Conservation (phyloP, 192 early-diverging fungal species). For the Backusella liffmaniae region DNA sequence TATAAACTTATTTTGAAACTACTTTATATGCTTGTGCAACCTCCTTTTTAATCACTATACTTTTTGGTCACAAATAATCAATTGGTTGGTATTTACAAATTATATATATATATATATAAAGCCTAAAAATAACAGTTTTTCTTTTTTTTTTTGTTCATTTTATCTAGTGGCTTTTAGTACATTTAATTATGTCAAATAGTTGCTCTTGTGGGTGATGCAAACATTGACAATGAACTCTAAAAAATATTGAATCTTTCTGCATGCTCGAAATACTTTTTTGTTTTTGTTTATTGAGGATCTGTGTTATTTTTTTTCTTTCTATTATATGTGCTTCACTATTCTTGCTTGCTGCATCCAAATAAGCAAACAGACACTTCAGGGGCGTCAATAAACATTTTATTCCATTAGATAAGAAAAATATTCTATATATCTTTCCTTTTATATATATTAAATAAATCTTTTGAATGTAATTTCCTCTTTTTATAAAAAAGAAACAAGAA, state of each 20-base stretch:
- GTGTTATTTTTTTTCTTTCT: not conserved
- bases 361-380: not conserved
- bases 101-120: not conserved
- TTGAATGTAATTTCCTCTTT: not conserved
- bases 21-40: not conserved
- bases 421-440: not conserved
- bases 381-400: not conserved
- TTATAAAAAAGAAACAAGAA: not conserved
- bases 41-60: constrained; percentile 4
- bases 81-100: not conserved
- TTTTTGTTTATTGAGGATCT: not conserved
- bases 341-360: not conserved
- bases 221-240: not conserved
- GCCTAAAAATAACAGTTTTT: not conserved
- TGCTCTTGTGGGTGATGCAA: not conserved
- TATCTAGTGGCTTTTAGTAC: not conserved
- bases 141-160: not conserved
- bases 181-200: not conserved
- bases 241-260: not conserved
- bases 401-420: not conserved
- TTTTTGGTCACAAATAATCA: constrained; percentile 1
- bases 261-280: not conserved
- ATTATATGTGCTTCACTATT: not conserved
- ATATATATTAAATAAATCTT: not conserved
- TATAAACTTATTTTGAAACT: constrained; percentile 9